phyloP scores from a whole-genome alignment of 1,284 basidiomycete genomes.

The Trametes versicolor region DNA sequence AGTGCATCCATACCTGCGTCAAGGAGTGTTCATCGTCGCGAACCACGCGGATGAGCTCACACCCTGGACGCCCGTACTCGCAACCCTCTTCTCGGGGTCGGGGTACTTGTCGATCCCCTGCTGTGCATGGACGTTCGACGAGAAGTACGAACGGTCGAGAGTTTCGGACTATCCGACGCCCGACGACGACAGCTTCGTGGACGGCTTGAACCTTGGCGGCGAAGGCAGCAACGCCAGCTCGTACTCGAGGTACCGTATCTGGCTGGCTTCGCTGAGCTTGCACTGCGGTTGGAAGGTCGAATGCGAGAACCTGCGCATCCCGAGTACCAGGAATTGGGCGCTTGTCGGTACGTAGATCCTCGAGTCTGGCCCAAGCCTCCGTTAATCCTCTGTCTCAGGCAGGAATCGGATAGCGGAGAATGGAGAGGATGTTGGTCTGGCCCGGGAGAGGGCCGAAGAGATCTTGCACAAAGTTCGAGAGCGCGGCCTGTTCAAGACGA shows the following conservation, averaged over 20 bases:
- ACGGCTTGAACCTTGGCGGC: conserved; percentile 65
- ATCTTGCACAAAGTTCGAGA: conserved; percentile 62
- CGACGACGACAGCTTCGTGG: conserved; percentile 51
- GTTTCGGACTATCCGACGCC: conserved; percentile 50
- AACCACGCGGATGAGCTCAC: conserved; percentile 98
- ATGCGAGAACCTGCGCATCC: conserved; percentile 88
- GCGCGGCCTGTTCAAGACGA: conserved; percentile 72
- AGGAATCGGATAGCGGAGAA: conserved; percentile 41
- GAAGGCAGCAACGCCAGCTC: conserved; percentile 66
- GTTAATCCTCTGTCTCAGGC: conserved; percentile 33
- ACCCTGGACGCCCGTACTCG: conserved; percentile 85
- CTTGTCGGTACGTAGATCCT: conserved; percentile 72
- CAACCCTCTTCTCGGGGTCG: conserved; percentile 65
- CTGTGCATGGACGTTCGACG: conserved; percentile 84
- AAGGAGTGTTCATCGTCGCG: conserved; percentile 84
- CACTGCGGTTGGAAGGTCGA: conserved; percentile 89
- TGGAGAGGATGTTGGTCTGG: conserved; percentile 35
- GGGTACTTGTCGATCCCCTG: conserved; percentile 94
- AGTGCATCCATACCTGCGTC: conserved; percentile 41
- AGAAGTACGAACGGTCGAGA: conserved; percentile 63
- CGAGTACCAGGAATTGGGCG: conserved; percentile 94
- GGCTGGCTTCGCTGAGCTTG: conserved; percentile 76
- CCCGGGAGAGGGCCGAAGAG: conserved; percentile 45
- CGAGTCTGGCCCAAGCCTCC: too few relatives aligned
- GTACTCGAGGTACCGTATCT: conserved; percentile 85